Evolutionary conservation across 257 asterid species (phyloP).

Genomic region (Forsythia suspensa): DNA sequence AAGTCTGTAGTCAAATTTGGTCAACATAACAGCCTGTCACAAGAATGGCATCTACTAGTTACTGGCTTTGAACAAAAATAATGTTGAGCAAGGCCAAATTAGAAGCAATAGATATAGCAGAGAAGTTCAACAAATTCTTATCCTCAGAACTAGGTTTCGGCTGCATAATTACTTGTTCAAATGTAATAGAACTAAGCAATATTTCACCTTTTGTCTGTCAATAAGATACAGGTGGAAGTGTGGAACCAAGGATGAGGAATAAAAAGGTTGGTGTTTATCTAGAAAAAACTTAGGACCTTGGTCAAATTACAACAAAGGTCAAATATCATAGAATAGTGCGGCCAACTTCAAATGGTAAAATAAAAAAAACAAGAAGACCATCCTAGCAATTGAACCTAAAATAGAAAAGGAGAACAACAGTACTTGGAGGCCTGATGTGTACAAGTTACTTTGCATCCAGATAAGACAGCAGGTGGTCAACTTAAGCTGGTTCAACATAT

Average conservation of each 20-base stretch:
- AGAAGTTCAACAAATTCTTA: constrained; percentile 13
- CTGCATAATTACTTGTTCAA: constrained; percentile 12
- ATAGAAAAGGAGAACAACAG: neutral
- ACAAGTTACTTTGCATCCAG: neutral
- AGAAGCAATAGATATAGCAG: neutral
- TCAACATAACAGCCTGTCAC: constrained; percentile 86
- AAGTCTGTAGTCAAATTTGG: constrained; percentile 94
- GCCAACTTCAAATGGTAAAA: neutral
- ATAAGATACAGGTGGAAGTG: neutral
- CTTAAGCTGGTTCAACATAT: neutral
- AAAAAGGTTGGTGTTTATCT: constrained; percentile 5
- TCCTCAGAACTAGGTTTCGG: neutral
- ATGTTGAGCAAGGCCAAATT: constrained; percentile 1
- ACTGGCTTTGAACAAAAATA: constrained; percentile 16
- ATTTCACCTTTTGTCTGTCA: neutral
- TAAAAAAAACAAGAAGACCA: neutral
- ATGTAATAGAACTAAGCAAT: constrained; percentile 14
- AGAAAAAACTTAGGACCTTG: neutral
- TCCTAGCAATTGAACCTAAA: constrained; percentile 10
- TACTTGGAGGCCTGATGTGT: constrained; percentile 11
- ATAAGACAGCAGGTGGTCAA: neutral
- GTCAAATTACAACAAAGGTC: neutral
- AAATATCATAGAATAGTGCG: neutral
- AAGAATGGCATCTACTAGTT: constrained; percentile 22
- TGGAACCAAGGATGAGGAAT: neutral